Evolutionary conservation across 2,329 filamentous ascomycete species (phyloP), one percentile per base, ranked within the genome.

Genomic region (Drechslerella dactyloides): DNA sequence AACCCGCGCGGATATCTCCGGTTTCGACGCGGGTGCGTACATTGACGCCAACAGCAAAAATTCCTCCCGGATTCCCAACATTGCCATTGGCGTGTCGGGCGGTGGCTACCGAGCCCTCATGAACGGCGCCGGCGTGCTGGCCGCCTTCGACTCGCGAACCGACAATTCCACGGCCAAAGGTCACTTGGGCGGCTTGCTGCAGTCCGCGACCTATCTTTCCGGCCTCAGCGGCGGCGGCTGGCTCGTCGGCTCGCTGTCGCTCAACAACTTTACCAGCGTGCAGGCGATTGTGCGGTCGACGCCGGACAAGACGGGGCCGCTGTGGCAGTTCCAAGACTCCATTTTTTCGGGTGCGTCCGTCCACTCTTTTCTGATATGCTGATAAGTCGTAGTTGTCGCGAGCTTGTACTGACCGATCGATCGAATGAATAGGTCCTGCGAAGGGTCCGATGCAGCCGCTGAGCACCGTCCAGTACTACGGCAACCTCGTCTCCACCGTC

Each of bases 41-140:
- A 86, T 97, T 75, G 83, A 88, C 62, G 81, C 80, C 1, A 88
- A 89, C 78, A 81, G 81, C 0, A 83, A 87, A 63, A 81, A 81
- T 2, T 87, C 89, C 78, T 81, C 81, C 0, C 33, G 17, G 53
- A 57, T 69, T 33, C 87, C 88, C 0, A 90, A 88, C 75, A 87
- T 96, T 72, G 91, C 83, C 19, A 85, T 96, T 73, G 90, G 91
- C 13, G 82, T 90, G 50, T 94, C 90, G 0, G 91, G 91, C 10
- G 92, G 92, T 78, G 92, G 92, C 44, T 96, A 94, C 78, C 84
- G 92, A 65, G 91, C 92, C 15, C 83, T 96, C 81, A 82, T 93
- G 82, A 93, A 90, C 77, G 91, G 90, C 35, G 92, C 88, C 11
- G 92, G 92, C 73, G 89, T 88, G 48, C 76, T 96, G n/a, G 85